Evolutionary conservation across 2,329 filamentous ascomycete species (phyloP), one percentile per base, ranked within the genome.

Genomic region (Myriosclerotinia curreyana): DNA sequence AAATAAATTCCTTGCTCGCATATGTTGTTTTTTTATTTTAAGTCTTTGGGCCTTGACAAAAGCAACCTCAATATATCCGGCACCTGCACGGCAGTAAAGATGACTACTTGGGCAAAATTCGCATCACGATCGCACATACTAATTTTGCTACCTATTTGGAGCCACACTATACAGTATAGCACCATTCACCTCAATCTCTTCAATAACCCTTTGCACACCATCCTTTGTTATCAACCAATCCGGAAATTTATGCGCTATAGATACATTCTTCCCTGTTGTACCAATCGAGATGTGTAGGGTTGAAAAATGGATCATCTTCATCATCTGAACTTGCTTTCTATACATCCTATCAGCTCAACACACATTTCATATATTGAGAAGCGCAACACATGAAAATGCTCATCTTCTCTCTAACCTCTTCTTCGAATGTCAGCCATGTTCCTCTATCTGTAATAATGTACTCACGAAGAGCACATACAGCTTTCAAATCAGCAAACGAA

Each of bases 391-490:
- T 68, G 69, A 76, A 79, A 55, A 80, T 71, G 6, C 69, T 69
- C 2, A 76, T 73, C 51, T 75, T 65, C 44, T 76, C 74, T 5
- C 73, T 70, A 12, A 80, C 65, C 1, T 70, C 69, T 9, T 66
- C 48, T 11, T 74, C 68, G 9, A 81, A 68, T 3, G 78, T 78
- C 3, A 80, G 70, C 38, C 76, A 78, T 0, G 80, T 81, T 0
- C 79, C 79, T 3, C 75, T 71, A 63, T 82, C 79, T 0, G 78
- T 81, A 56, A 82, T 71, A 0, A 79, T 81, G 66, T 82, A 81
- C 65, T 81, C 79, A 0, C 77, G 69, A 2, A 81, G 70, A 1
- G 72, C 64, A 44, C 76, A 77, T 0, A 79, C 78, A 0, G 77
- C 77, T 0, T 71, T 76, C 3, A 82, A 70, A 4, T 79, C 79